phyloP scores from a whole-genome alignment of 805 yeast genomes.

The Pichia ethanolica region DNA sequence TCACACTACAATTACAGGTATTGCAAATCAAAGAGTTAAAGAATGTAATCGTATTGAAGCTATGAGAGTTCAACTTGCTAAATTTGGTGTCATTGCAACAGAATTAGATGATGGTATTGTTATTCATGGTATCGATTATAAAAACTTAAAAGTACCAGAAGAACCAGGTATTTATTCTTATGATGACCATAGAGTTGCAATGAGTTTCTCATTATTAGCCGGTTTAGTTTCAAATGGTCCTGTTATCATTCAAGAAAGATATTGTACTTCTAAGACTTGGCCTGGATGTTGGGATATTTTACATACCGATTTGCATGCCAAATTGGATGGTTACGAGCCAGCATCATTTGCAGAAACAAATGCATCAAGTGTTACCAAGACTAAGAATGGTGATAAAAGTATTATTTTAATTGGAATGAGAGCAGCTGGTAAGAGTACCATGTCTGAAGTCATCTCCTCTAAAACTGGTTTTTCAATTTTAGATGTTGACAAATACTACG shows the following conservation, averaged over 20 bases:
- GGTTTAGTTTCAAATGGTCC: conserved; percentile 48
- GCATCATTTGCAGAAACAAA: conserved; percentile 13
- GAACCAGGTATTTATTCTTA: conserved; percentile 63
- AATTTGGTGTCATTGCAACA: conserved; percentile 79
- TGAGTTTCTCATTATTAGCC: conserved; percentile 88
- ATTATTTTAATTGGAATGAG: conserved; percentile 92
- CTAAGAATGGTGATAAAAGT: conserved; percentile 41
- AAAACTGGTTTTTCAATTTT: conserved; percentile 58
- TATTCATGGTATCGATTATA: conserved; percentile 58
- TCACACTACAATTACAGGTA: conserved; percentile 81
- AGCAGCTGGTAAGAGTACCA: conserved; percentile 91
- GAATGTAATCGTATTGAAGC: conserved; percentile 96
- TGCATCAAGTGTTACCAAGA: conserved; percentile 12
- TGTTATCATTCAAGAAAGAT: conserved; percentile 74
- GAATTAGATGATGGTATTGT: conserved; percentile 92
- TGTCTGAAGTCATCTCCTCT: conserved; percentile 71
- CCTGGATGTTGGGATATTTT: conserved; percentile 99
- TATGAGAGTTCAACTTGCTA: conserved; percentile 80
- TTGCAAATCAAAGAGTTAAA: conserved; percentile 96
- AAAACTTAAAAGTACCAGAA: conserved; percentile 48
- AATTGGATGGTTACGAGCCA: conserved; percentile 63
- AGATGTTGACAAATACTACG: conserved; percentile 74
- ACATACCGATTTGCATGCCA: conserved; percentile 56
- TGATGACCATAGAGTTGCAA: conserved; percentile 97
- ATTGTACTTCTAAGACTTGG: conserved; percentile 97